Percentiles rank a stretch among this genome's conserved stretches.
phyloP scores from a whole-genome alignment of 2,329 filamentous ascomycete species.

The Cryoendolithus antarcticus region DNA sequence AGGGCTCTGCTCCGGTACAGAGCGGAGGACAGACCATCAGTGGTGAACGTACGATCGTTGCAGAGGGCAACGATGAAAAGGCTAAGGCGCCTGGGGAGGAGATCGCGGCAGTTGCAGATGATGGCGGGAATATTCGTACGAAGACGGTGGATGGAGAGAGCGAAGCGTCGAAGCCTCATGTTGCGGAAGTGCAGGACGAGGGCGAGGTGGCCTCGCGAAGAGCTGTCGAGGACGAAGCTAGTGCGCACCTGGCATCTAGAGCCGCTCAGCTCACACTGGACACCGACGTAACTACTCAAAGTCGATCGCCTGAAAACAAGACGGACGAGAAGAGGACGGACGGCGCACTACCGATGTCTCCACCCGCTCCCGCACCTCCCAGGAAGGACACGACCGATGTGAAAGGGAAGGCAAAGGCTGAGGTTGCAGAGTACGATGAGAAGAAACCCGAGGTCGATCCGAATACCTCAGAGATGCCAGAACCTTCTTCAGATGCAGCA shows the following conservation, averaged over 20 bases:
- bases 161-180: too few species aligned
- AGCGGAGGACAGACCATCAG: too few species aligned
- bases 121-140: too few species aligned
- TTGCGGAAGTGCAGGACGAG: too few species aligned
- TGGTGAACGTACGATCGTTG: too few species aligned
- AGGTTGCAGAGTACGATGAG: conserved; percentile 17
- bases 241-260: conserved; percentile 18
- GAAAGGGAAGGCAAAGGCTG: conserved; percentile 5
- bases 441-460: conserved; percentile 10
- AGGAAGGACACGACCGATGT: conserved; percentile 14
- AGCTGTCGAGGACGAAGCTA: conserved; percentile 18
- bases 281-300: conserved; percentile 2
- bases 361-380: conserved; percentile 18
- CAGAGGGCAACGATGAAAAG: too few species aligned
- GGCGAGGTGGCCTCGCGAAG: not conserved
- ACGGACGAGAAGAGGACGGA: conserved; percentile 8
- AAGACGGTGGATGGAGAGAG: too few species aligned
- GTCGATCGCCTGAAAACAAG: conserved; percentile 1
- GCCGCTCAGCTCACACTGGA: conserved; percentile 16
- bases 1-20: too few species aligned
- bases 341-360: conserved; percentile 14
- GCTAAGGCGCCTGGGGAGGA: too few species aligned
- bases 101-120: too few species aligned
- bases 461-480: conserved; percentile 29
- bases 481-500: conserved; percentile 30